Evolutionary conservation across 495 filamentous ascomycete genomes (phyloP), one percentile per base, ranked within the genome.

Genomic region (Staphylotrichum tortipilum): DNA sequence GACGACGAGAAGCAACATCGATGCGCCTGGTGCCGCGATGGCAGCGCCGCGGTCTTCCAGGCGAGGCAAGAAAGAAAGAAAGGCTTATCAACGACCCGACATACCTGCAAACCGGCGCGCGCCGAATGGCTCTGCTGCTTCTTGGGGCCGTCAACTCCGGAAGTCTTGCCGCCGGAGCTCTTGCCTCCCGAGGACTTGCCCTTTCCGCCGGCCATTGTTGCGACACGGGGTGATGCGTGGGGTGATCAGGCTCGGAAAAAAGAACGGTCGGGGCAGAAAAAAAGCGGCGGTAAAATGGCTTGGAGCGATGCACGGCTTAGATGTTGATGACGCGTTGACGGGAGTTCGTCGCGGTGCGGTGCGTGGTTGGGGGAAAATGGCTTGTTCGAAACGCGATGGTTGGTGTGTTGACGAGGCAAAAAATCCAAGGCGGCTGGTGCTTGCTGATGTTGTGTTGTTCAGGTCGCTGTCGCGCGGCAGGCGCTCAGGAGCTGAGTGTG

Each of bases 41-140:
- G n/a, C 23, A 30, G 31, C 14, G 33, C n/a, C n/a, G n/a, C n/a
- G n/a, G n/a, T n/a, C n/a, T n/a, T n/a, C n/a, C n/a, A n/a, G n/a
- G n/a, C n/a, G n/a, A n/a, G 34, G 31, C 21, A 47, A 23, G 18
- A 31, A 14, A 45, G 40, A 22, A 52, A 19, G 37, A 52, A 44
- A 53, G 22, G 18, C 14, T 19, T 10, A 28, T 28, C 15, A 3
- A 24, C 15, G 30, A 48, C 43, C 28, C 12, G 62, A 81, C 92
- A 79, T 75, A 98, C 92, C 85, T 98, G 92, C 63, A 98, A 79
- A 69, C 92, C 92, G 70, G 92, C 92, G 72, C 96, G 94, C 61
- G 88, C 88, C 59, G 91, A 96, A 76, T 98, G 92, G 62, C 89
- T 95, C 74, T 96, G 91, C 70, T 97, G 90, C 61, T 87, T 85